Base-by-base conservation (phyloP, 2,329 filamentous ascomycete genomes). In the Cercospora berteroae region DNA sequence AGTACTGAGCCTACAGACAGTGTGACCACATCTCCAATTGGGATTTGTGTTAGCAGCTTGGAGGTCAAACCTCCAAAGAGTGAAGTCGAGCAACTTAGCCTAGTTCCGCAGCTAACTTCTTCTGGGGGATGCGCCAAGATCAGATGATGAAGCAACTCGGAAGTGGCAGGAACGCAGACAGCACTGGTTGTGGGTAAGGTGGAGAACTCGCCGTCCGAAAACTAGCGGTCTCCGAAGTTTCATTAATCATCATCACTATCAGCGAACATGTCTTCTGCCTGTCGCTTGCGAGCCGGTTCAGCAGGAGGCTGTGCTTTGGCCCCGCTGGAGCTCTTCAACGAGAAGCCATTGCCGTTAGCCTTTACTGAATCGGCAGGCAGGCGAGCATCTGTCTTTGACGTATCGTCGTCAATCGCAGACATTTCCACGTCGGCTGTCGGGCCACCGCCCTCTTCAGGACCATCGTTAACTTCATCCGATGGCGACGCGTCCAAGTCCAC, bases 181-280 rank as follows among this genome's bases (percentile, higher is more conserved):
- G 44, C 27, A 18, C 44, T 63, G 44, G 25, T 9, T 60, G 33
- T 60, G n/a, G 29, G 52, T 57, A 18, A 57, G 52, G 31, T 44
- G 58, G 31, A 39, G 58, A 39, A 60, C n/a, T 57, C 20, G n/a
- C 25, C 16, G 52, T 57, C 29, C 52, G 52, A 57, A 29, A n/a
- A 29, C 52, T 29, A 57, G 31, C 58, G n/a, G 23, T 48, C 33
- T 27, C 52, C 31, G 36, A 39, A 27, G 33, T 44, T 20, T 42
- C 58, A 23, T 60, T 67, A 68, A 13, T 85, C 82, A 1, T 82
- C 85, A 72, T 91, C 91, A 4, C 89, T 91, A 77, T 91, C 90
- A 10, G 90, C 91, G 86, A 95, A 96, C 91, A 95, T 94, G 76
- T 95, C 92, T 72, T 91, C 90, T 4, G 92, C 91, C 72, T 88